Evolutionary conservation across 192 early-diverging fungal genomes (phyloP), one percentile per base, ranked within the genome.

Genomic region (Backusella westeae): DNA sequence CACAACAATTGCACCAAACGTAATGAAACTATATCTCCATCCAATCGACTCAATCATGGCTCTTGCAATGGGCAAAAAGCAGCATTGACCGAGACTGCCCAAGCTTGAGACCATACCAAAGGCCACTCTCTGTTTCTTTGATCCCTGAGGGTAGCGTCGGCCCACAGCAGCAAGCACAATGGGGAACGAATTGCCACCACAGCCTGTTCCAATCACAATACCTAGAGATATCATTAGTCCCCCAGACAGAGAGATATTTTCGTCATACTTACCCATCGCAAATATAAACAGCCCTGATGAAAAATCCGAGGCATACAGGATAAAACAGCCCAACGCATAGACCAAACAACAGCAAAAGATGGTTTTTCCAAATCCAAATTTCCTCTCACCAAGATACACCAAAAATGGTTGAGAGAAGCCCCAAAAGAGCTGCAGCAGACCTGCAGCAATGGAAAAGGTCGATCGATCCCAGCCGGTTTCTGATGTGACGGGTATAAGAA

Each of bases 21-120:
- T 69, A 65, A 81, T 41, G 7, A 75, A 65, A 3, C 76, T 46
- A n/a, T 56, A 71, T 21, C 44, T 46, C 81, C 81, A 83, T 5
- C 78, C 75, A 67, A 83, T 41, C 0, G 15, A 23, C 4, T 49
- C 35, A 23, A 79, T 71, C 75, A 83, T 56, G 5, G 17, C 67
- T 56, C 67, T 77, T 6, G 78, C 56, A 21, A 83, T 76, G 4
- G 81, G 81, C n/a, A 83, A 71, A 34, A 79, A 83, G 19, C 63
- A 69, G 32, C 74, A 76, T 72, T 83, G 81, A n/a, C 81, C 81
- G 21, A 83, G 73, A 52, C 81, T 83, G 26, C 81, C 81, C n/a
- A 79, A 77, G 32, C 74, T 67, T 6, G 78, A 79, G 1, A 83
- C 81, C 32, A 83, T 59, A 7, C 81, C 81, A 41, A 83, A 83